A percentile compares a stretch with the other conserved stretches of the same genome.
Conservation (phyloP, 331 rosid genomes). For the Pyrus hybrid region DNA sequence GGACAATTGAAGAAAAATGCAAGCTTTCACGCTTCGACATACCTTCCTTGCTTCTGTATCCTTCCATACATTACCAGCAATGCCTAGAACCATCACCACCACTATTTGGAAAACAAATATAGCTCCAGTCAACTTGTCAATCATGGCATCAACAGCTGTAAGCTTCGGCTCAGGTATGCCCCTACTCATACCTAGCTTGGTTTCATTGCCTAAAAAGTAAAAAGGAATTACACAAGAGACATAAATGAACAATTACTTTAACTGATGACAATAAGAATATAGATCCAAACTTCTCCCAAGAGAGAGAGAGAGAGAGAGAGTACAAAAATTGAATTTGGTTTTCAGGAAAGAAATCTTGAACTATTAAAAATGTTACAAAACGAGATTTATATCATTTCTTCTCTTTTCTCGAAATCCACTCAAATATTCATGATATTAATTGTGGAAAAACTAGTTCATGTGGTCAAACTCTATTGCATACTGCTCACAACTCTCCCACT, state of each 20-base stretch:
- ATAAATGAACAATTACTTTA: slow-evolving; percentile 10
- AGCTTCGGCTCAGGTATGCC: slow-evolving; percentile 98
- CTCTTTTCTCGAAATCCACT: background rate
- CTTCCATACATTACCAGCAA: slow-evolving; percentile 99
- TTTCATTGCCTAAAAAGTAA: slow-evolving; percentile 73
- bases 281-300: background rate
- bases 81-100: slow-evolving; percentile 90
- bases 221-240: slow-evolving; percentile 6
- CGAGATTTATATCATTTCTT: background rate
- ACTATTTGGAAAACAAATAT: slow-evolving; percentile 93
- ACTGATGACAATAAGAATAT: background rate
- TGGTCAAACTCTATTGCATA: background rate
- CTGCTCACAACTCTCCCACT: background rate
- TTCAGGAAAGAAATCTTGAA: background rate
- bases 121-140: slow-evolving; percentile 98
- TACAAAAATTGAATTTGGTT: background rate
- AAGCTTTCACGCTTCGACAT: background rate
- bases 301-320: background rate
- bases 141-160: slow-evolving; percentile 96
- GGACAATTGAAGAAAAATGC: background rate
- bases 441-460: background rate
- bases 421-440: background rate
- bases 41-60: slow-evolving; percentile 96
- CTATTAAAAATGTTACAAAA: background rate
- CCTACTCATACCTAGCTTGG: slow-evolving; percentile 98